Evolutionary conservation across 176 grass and related monocot genomes (phyloP).

Genomic region (Oryza glaberrima): DNA sequence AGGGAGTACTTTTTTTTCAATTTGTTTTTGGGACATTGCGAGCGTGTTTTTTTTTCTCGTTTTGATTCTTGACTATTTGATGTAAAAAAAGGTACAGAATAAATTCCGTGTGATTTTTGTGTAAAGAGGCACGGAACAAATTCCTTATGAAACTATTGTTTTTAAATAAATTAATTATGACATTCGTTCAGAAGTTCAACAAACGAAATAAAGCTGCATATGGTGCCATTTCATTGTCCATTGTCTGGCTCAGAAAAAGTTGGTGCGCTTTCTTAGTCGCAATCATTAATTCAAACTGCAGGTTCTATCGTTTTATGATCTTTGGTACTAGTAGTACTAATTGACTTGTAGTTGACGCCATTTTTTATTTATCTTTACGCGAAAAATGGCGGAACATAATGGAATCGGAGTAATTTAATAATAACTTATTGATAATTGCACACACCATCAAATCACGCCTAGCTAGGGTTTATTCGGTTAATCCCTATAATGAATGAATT

Average conservation of each 20-base stretch:
- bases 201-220: neutral
- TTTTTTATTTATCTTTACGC: neutral
- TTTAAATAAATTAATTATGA: neutral
- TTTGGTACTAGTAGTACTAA: neutral
- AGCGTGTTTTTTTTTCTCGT: neutral
- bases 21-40: neutral
- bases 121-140: neutral
- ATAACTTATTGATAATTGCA: too few relatives aligned
- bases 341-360: neutral
- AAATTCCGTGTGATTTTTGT: neutral
- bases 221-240: neutral
- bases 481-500: too few relatives aligned
- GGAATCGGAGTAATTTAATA: too few relatives aligned
- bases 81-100: neutral
- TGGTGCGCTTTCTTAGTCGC: neutral
- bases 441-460: too few relatives aligned
- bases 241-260: neutral
- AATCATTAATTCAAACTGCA: neutral
- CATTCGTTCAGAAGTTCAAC: neutral
- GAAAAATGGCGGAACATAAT: neutral
- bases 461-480: too few relatives aligned
- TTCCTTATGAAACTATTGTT: neutral
- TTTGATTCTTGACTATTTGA: neutral
- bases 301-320: neutral
- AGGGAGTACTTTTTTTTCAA: too few relatives aligned